Percentiles rank a stretch among this genome's conserved stretches.
These are phyloP conservation scores for Pterulicium gracile DNA, from an alignment of 1,284 basidiomycete genomes.

Conservation along the genomic window DNA sequence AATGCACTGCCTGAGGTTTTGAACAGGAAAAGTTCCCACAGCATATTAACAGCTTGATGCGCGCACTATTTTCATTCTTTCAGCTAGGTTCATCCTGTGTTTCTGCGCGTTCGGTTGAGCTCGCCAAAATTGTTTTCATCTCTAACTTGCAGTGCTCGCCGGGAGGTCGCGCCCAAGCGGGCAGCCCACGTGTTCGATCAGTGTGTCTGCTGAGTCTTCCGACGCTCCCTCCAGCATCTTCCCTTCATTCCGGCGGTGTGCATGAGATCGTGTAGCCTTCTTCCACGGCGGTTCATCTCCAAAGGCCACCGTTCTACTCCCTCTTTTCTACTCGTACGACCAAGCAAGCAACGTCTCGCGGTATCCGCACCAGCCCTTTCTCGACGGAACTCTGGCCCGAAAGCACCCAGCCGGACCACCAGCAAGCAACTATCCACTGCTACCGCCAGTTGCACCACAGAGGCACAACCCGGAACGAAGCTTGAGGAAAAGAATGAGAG, in stretches of 20 bases:
- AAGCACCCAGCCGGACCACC: conserved; percentile 19
- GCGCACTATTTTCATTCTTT: too few relatives aligned
- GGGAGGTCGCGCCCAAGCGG: too few relatives aligned
- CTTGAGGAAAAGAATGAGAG: conserved; percentile 1
- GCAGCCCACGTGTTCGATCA: not conserved
- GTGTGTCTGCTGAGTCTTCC: not conserved
- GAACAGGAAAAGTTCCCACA: too few relatives aligned
- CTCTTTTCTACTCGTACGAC: not conserved
- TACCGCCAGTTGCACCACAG: conserved; percentile 11
- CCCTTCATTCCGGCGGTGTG: too few relatives aligned
- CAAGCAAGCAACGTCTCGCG: not conserved
- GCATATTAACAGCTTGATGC: too few relatives aligned
- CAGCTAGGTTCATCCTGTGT: too few relatives aligned
- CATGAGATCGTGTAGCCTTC: conserved; percentile 1
- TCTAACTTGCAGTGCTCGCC: too few relatives aligned
- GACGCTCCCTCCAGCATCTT: not conserved
- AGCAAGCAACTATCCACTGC: conserved; percentile 11
- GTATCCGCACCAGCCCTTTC: conserved; percentile 10
- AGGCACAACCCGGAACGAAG: conserved; percentile 8
- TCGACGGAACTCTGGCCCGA: conserved; percentile 18
- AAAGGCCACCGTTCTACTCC: not conserved
- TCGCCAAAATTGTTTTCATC: too few relatives aligned
- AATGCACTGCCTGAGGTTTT: too few relatives aligned
- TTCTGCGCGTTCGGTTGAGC: too few relatives aligned
- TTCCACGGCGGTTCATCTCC: not conserved